Conservation (phyloP, 2,329 filamentous ascomycete genomes). For the Bertia moriformis region DNA sequence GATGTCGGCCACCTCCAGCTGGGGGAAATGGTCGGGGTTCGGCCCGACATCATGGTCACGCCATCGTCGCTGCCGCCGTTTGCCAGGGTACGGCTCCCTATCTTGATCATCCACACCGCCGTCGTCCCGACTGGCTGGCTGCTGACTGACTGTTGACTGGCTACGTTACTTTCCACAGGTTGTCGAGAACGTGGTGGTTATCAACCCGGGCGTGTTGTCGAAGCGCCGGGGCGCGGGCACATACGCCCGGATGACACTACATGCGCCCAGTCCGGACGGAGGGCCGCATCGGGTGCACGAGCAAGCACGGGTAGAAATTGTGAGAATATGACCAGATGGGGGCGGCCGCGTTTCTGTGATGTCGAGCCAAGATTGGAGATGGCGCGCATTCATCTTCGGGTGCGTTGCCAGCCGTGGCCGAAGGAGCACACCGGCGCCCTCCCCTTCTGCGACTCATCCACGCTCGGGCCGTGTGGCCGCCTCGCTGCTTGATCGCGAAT, state of each 20-base stretch:
- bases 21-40: constrained; percentile 76
- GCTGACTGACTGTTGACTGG: constrained; percentile 6
- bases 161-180: constrained; percentile 42
- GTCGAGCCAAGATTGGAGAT: too few relatives aligned
- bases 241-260: constrained; percentile 65
- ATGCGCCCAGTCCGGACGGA: constrained; percentile 43
- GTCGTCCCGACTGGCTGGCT: neutral
- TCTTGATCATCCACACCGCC: too few relatives aligned
- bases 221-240: constrained; percentile 76
- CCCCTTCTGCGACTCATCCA: too few relatives aligned
- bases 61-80: constrained; percentile 76
- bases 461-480: too few relatives aligned
- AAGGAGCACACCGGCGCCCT: too few relatives aligned
- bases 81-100: constrained; percentile 52
- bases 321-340: constrained; percentile 67
- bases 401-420: too few relatives aligned
- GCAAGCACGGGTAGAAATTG: constrained; percentile 73
- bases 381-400: too few relatives aligned
- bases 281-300: constrained; percentile 67
- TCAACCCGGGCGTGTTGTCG: constrained; percentile 80
- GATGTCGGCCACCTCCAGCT: constrained; percentile 77
- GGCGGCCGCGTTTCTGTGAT: too few relatives aligned
- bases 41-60: constrained; percentile 70
- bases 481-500: too few relatives aligned
- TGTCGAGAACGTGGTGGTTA: constrained; percentile 72